Conservation (phyloP, 305 asterid genomes). For the Solanum hybrid region DNA sequence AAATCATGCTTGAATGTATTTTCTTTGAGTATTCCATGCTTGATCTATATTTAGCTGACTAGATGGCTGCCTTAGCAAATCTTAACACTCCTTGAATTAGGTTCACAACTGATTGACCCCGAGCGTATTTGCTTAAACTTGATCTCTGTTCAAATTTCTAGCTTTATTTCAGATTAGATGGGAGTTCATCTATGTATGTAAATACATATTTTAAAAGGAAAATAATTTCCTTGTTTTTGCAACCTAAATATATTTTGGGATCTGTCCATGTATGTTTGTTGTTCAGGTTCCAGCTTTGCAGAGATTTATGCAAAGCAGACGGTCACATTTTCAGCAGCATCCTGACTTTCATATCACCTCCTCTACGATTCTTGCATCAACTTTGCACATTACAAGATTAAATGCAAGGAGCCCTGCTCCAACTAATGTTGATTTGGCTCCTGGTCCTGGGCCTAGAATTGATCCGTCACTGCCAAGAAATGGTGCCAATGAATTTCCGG, state of each 20-base stretch:
- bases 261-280: background rate
- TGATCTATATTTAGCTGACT: background rate
- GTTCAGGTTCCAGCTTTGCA: slow-evolving; percentile 92
- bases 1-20: background rate
- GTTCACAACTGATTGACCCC: background rate
- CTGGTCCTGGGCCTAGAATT: slow-evolving; percentile 35
- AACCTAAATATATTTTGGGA: background rate
- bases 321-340: slow-evolving; percentile 90
- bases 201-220: background rate
- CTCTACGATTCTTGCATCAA: slow-evolving; percentile 88
- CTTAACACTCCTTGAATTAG: background rate
- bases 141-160: background rate
- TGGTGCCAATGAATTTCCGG: slow-evolving; percentile 30
- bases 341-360: slow-evolving; percentile 94
- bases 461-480: slow-evolving; percentile 31
- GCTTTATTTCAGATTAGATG: background rate
- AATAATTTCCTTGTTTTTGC: background rate
- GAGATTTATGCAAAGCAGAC: slow-evolving; percentile 81
- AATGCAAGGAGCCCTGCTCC: slow-evolving; percentile 58
- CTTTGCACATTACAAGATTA: slow-evolving; percentile 82
- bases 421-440: slow-evolving; percentile 34
- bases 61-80: background rate
- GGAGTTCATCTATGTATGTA: background rate
- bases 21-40: background rate
- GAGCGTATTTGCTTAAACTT: background rate